Base-by-base conservation (phyloP, 148 eudicot genomes). In the Vaccinium vitisidaea region DNA sequence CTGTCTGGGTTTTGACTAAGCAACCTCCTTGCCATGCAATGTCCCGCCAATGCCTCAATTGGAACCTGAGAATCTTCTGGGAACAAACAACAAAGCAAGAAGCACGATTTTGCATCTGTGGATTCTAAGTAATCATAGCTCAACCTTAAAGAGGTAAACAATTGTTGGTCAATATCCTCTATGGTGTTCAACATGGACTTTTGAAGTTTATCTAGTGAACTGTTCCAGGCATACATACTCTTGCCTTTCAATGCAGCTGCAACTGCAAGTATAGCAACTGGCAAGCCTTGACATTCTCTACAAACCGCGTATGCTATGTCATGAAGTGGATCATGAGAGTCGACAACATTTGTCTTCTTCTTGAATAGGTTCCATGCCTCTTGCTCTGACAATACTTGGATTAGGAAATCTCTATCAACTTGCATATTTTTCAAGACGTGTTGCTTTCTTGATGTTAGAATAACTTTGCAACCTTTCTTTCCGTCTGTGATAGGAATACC, bases 211-310 rank as follows among this genome's bases (percentile, higher is more conserved):
- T 36, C 15, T 15, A 83, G 54, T 50, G 81, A 80, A 84, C 80
- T 80, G 3, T 49, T 19, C 88, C 86, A 87, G 2, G 6, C 43
- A 36, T 13, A 1, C 53, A 18, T 15, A 1, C 15, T 2, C 74
- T 83, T 30, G 25, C 14, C 23, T 80, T 52, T 73, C 16, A 87
- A 15, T 75, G 86, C 84, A 27, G 52, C 63, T 39, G 77, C 84
- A 21, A 84, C 80, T 48, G 88, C 79, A 25, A 12, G n/a, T 43
- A 87, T 77, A 2, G 83, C 80, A 11, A 87, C 43, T 0, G 88
- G 86, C 48, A 87, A 46, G 32, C 88, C 81, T 30, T 15, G 49
- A 36, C 86, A 84, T 61, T 87, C 77, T 5, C 58, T 19, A 59
- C 81, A 84, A 27, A 87, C 86, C 6, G 39, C 13, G 3, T 14